These are phyloP conservation scores for Cladosporium sp. DNA, from an alignment of 2,329 filamentous ascomycete genomes.

Conservation along the genomic window DNA sequence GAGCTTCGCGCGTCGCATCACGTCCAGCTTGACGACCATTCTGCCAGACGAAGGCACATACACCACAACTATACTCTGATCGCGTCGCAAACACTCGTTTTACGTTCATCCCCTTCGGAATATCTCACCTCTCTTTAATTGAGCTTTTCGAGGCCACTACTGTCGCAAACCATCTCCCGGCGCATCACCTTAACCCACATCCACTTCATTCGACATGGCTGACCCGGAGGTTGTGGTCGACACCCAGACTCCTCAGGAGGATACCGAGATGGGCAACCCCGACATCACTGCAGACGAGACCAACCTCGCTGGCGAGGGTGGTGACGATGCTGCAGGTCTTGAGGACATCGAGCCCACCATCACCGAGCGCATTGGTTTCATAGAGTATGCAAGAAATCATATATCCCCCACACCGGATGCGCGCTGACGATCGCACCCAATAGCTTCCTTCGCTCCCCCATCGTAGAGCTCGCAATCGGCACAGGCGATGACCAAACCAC, in stretches of 20 bases:
- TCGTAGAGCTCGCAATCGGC: constrained; percentile 44
- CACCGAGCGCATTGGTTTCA: constrained; percentile 39
- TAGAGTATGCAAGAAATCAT: constrained; percentile 36
- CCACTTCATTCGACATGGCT: constrained; percentile 23
- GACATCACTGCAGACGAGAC: constrained; percentile 20
- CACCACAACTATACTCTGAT: too few species aligned
- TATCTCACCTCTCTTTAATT: too few species aligned
- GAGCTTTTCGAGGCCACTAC: too few species aligned
- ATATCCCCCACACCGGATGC: not conserved
- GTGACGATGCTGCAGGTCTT: constrained; percentile 32
- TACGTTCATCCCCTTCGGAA: too few species aligned
- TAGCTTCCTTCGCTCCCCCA: constrained; percentile 47
- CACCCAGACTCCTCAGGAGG: constrained; percentile 20
- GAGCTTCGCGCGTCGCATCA: too few species aligned
- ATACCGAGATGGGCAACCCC: constrained; percentile 43
- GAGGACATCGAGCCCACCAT: constrained; percentile 41
- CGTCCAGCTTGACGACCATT: too few species aligned
- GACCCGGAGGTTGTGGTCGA: constrained; percentile 30
- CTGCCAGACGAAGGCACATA: too few species aligned
- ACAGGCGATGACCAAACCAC: constrained; percentile 55
- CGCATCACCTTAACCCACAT: not conserved
- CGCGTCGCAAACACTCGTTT: too few species aligned
- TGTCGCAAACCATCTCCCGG: constrained; percentile 2
- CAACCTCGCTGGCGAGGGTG: constrained; percentile 16
- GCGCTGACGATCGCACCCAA: constrained; percentile 1